These are phyloP conservation scores for Talaromyces atroroseus DNA, from an alignment of 2,329 filamentous ascomycete genomes.

Conservation along the genomic window DNA sequence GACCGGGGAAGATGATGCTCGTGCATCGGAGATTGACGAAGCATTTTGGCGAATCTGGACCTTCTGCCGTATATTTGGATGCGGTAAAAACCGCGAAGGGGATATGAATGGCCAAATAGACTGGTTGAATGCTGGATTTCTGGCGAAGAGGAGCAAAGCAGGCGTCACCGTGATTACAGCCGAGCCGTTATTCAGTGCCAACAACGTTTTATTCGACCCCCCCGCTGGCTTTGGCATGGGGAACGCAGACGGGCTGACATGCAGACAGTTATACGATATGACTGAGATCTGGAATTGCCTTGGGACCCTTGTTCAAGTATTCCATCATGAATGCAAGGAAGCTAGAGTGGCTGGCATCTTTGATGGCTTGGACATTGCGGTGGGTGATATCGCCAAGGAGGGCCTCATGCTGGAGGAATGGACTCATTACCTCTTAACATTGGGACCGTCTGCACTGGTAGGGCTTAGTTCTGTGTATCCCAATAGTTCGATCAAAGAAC, in stretches of 20 bases:
- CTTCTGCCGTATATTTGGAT: conserved; percentile 60
- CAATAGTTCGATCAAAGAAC: conserved; percentile 35
- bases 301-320: conserved; percentile 50
- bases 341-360: conserved; percentile 54
- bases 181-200: conserved; percentile 47
- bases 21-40: conserved; percentile 52
- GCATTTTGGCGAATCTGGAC: conserved; percentile 63
- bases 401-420: conserved; percentile 57
- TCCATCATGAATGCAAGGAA: conserved; percentile 50
- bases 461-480: conserved; percentile 43
- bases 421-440: conserved; percentile 55
- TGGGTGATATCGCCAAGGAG: conserved; percentile 38
- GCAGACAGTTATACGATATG: conserved; percentile 58
- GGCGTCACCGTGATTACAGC: conserved; percentile 45
- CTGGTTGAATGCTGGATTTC: conserved; percentile 55
- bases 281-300: conserved; percentile 61
- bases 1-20: conserved; percentile 40
- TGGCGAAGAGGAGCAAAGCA: conserved; percentile 45
- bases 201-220: conserved; percentile 51
- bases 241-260: conserved; percentile 50
- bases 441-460: conserved; percentile 53
- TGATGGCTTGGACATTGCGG: conserved; percentile 48
- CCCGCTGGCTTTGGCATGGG: conserved; percentile 55
- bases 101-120: conserved; percentile 57
- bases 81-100: conserved; percentile 52